Evolutionary conservation across 495 filamentous ascomycete genomes (phyloP), one percentile per base, ranked within the genome.

Genomic region (Trichoderma asperelloides): DNA sequence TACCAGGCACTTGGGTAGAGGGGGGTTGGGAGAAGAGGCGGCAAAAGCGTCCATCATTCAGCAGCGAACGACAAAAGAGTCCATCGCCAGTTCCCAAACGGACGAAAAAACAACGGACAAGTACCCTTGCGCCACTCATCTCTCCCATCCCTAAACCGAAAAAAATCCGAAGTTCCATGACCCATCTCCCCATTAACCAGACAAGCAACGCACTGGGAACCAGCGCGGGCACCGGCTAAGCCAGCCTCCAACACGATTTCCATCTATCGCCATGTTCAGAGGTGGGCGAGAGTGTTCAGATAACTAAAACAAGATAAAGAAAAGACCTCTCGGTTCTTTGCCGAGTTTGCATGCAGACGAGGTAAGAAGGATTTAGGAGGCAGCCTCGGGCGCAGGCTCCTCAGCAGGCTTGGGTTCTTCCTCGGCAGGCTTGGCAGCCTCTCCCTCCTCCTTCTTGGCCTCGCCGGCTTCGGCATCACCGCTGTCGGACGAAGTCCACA

Each of bases 401-500:
- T 81, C 80, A 72, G 80, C 78, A 8, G 33, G 33, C 71, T 81
- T 79, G 74, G 79, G 75, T 70, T 85, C 85, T 47, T 85, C 78
- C 62, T 75, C 74, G 30, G 40, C 51, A 47, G 57, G 57, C 64
- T 77, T 69, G 75, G 82, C 78, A 67, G 80, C 77, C 51, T 80
- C 75, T 74, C 84, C 79, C 62, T 83, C 77, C 72, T 86, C 84
- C 70, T 90, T 88, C 74, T 84, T 81, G 76, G 90, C 84, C 76
- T 88, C 84, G 13, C 82, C 75, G 68, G 81, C 77, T 63, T 98
- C 95, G 67, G 86, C 82, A 77, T 98, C 95, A 69, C 85, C 87
- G 73, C 87, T 91, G 74, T 98, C 95, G 62, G 93, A 96, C 66
- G 95, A 98, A 73, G 95, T 99, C 95, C 95, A 99, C 76, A 99